Evolutionary conservation across 768 basidiomycete genomes (phyloP).

Genomic region (Candolleomyces efflorescens): DNA sequence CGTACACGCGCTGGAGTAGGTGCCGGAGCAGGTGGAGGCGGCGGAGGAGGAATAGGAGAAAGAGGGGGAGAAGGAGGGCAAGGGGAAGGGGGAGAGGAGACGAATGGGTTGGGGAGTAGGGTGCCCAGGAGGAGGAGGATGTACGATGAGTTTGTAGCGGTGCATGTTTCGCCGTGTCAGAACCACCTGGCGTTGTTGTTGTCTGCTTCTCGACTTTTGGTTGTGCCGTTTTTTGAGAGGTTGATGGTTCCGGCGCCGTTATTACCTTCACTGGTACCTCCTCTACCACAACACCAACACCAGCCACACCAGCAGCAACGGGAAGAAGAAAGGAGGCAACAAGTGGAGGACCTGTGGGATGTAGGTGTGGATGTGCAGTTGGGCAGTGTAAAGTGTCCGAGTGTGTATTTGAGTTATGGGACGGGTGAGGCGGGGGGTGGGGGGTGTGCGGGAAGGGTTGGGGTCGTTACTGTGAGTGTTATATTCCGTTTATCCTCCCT

Average conservation of each 20-base stretch:
- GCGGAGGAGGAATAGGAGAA: no score
- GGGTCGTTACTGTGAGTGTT: conserved; percentile 42
- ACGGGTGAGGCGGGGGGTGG: conserved; percentile 17
- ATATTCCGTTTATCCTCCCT: no score
- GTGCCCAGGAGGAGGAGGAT: conserved; percentile 6
- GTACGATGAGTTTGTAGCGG: conserved; percentile 47
- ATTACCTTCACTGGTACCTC: no score
- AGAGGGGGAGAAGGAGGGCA: not conserved
- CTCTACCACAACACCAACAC: no score
- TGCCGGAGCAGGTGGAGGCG: no score
- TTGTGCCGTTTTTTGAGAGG: conserved; percentile 40
- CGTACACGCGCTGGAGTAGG: no score
- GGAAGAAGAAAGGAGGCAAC: no score
- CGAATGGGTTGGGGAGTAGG: not conserved
- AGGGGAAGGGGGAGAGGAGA: not conserved
- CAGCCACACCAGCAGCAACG: no score
- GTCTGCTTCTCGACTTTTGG: conserved; percentile 33
- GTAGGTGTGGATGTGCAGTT: conserved; percentile 37
- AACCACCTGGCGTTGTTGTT: conserved; percentile 40
- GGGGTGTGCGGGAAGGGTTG: conserved; percentile 27
- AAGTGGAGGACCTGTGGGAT: conserved; percentile 26
- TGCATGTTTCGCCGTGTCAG: conserved; percentile 46
- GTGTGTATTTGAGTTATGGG: conserved; percentile 48
- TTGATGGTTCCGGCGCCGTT: no score
- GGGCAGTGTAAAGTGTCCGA: conserved; percentile 30